Base-by-base conservation (phyloP, 306 rosid genomes). In the Comarum palustre region DNA sequence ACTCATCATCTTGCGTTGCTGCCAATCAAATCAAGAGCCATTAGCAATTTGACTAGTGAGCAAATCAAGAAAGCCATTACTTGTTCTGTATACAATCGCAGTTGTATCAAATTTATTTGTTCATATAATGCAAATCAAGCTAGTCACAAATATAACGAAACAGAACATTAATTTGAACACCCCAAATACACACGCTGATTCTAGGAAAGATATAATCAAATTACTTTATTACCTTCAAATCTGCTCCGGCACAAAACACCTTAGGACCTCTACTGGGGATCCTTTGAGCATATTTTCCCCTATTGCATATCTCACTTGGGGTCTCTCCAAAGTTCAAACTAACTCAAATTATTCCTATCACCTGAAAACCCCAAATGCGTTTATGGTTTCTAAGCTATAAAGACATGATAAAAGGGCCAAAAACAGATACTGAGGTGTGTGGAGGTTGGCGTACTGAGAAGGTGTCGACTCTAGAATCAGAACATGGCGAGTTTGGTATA, bases 1-100 rank as follows among this genome's bases (percentile, higher is more conserved):
- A 78, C 73, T 81, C 96, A 86, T 83, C 41, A 60, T 39, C 84
- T 73, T 79, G 48, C 96, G 94, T 75, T 94, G 97, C 96, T 91
- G 88, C 68, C 64, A 75, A 87, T 36, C 65, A 69, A 74, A 82
- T 51, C 24, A 73, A 83, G n/a, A 59, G 12, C 67, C 62, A 78
- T 27, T 5, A 4, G 38, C 39, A 71, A 31, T 55, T 55, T 55
- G 39, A 55, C 22, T 7, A 54, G 52, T 55, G 25, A 71, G 42
- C 31, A 68, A 43, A 48, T 57, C 6, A 45, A 13, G 19, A 45
- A 45, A 45, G 52, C 52, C 52, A 2, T 51, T 5, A 22, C 73
- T 34, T 50, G n/a, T 50, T 31, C 63, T 51, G 32, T 32, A 31
- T 17, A 34, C 38, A 22, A 69, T 15, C 14, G 15, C 32, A 34